These are phyloP conservation scores for Aureobasidium musti DNA, from an alignment of 2,329 filamentous ascomycete species.

Conservation along the genomic window DNA sequence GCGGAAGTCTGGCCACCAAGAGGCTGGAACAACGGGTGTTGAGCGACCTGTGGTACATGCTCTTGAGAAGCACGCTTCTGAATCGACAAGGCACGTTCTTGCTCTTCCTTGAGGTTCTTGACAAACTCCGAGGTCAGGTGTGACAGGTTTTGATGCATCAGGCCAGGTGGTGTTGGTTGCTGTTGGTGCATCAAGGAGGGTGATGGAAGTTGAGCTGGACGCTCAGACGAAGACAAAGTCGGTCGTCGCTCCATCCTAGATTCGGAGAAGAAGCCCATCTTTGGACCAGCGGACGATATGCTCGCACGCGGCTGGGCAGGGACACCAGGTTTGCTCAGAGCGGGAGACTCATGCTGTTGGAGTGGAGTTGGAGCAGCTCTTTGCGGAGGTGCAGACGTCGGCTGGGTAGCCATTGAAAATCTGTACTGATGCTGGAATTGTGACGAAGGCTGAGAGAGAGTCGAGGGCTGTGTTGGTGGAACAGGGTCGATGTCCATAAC, in stretches of 20 bases:
- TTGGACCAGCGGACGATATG: conserved; percentile 37
- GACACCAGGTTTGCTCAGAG: conserved; percentile 35
- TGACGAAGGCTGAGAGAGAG: conserved; percentile 19
- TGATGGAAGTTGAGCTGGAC: conserved; percentile 22
- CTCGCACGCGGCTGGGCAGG: conserved; percentile 29
- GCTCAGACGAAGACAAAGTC: conserved; percentile 32
- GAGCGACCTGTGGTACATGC: conserved; percentile 30
- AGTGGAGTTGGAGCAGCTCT: conserved; percentile 34
- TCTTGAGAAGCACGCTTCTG: conserved; percentile 33
- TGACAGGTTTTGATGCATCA: conserved; percentile 31
- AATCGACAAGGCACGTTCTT: conserved; percentile 38
- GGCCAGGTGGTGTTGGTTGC: conserved; percentile 32
- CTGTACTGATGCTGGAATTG: conserved; percentile 37
- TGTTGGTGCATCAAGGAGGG: conserved; percentile 28
- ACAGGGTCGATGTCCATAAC: conserved; percentile 44
- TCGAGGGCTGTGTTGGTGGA: conserved; percentile 24
- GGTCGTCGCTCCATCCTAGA: conserved; percentile 37
- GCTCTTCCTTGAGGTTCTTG: conserved; percentile 38
- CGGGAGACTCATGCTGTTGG: conserved; percentile 35
- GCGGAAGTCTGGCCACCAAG: conserved; percentile 8
- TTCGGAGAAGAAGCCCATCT: conserved; percentile 40
- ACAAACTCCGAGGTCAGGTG: conserved; percentile 29
- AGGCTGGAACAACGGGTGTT: conserved; percentile 24
- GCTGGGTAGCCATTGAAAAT: conserved; percentile 39
- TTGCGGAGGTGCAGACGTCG: conserved; percentile 38